A percentile compares a stretch with the other conserved stretches of the same genome.
These are phyloP conservation scores for Cystobasidiopsis lactophilus DNA, from an alignment of 768 basidiomycete genomes.

Conservation along the genomic window DNA sequence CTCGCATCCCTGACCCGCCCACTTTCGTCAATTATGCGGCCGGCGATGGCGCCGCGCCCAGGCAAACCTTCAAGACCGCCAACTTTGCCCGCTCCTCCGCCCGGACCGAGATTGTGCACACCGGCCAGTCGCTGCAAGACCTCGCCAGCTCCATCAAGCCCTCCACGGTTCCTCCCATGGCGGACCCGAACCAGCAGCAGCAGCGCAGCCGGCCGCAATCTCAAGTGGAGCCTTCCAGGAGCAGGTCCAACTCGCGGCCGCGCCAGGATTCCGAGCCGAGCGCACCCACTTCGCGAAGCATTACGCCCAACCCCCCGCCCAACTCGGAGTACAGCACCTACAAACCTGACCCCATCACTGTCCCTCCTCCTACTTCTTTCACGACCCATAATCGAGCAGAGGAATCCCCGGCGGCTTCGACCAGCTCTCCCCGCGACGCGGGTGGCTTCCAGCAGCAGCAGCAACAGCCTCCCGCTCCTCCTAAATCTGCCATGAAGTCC, in stretches of 20 bases:
- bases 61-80: constrained; percentile 18
- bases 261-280: too few species aligned
- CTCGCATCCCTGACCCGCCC: constrained; percentile 49
- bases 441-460: too few species aligned
- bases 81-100: constrained; percentile 18
- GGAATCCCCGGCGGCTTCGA: too few species aligned
- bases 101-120: constrained; percentile 8
- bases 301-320: too few species aligned
- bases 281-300: too few species aligned
- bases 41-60: constrained; percentile 23
- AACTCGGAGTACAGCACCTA: too few species aligned
- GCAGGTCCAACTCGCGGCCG: constrained; percentile 32
- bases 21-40: constrained; percentile 52
- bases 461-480: too few species aligned
- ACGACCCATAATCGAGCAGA: too few species aligned
- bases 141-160: constrained; percentile 8
- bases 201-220: background rate
- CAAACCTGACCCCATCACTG: too few species aligned
- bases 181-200: background rate
- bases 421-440: too few species aligned
- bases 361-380: too few species aligned
- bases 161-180: background rate
- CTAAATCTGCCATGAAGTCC: too few species aligned
- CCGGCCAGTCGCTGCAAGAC: constrained; percentile 11
- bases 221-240: background rate